Conservation (phyloP, 805 yeast species). For the Barnettozyma vustinii region DNA sequence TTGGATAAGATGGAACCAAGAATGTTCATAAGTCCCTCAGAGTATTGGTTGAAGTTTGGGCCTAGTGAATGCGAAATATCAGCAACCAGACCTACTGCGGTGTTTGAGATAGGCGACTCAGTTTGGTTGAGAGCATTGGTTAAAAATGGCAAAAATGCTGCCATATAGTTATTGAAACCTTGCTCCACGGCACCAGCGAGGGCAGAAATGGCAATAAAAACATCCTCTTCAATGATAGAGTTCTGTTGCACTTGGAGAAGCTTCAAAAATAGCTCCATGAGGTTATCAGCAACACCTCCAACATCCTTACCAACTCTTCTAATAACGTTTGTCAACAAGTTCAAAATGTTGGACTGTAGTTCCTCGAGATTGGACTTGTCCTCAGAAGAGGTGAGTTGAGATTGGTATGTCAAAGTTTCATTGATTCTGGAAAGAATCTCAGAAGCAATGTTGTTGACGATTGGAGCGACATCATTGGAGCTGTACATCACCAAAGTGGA, state of each 20-base stretch:
- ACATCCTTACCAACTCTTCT: constrained; percentile 71
- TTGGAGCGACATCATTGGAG: constrained; percentile 61
- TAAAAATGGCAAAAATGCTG: constrained; percentile 77
- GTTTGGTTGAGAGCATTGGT: constrained; percentile 74
- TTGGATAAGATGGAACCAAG: constrained; percentile 69
- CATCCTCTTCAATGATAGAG: constrained; percentile 88
- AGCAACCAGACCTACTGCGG: constrained; percentile 93
- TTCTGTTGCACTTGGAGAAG: constrained; percentile 55
- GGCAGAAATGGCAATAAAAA: constrained; percentile 87
- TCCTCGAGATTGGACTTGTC: constrained; percentile 79
- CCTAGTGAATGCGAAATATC: constrained; percentile 91
- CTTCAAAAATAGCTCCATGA: constrained; percentile 79
- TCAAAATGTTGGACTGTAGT: constrained; percentile 60
- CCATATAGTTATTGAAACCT: constrained; percentile 70
- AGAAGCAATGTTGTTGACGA: constrained; percentile 67
- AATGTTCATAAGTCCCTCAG: constrained; percentile 76
- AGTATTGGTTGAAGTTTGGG: constrained; percentile 62
- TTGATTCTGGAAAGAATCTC: constrained; percentile 72
- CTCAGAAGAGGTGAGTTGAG: constrained; percentile 59
- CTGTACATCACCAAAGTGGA: constrained; percentile 75
- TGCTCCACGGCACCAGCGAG: constrained; percentile 76
- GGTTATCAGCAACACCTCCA: constrained; percentile 63
- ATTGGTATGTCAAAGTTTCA: constrained; percentile 54
- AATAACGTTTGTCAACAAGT: constrained; percentile 23
- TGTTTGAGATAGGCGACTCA: constrained; percentile 76